Evolutionary conservation across 768 basidiomycete genomes (phyloP).

Genomic region (Mycena haematopus): DNA sequence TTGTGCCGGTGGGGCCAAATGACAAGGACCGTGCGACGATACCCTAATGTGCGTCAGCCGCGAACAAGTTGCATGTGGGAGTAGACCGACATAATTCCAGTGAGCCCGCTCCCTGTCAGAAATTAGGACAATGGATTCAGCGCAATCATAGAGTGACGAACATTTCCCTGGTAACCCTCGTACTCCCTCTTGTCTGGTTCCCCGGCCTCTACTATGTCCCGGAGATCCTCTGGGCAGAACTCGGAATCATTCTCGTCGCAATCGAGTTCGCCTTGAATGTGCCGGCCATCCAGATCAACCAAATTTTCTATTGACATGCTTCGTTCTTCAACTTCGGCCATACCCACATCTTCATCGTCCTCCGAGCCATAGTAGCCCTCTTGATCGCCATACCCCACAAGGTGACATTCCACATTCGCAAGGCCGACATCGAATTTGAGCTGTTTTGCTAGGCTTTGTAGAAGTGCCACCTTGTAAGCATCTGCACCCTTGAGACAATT

Average conservation of each 20-base stretch:
- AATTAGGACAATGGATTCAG: not conserved
- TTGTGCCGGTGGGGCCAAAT: conserved; percentile 7
- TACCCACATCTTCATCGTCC: conserved; percentile 6
- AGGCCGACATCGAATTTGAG: conserved; percentile 39
- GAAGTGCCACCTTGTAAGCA: conserved; percentile 35
- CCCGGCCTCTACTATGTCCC: conserved; percentile 22
- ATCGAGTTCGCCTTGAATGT: conserved; percentile 17
- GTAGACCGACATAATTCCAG: conserved; percentile 32
- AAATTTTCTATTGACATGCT: conserved; percentile 14
- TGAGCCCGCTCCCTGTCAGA: conserved; percentile 29
- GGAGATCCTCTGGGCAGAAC: conserved; percentile 20
- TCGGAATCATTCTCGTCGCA: conserved; percentile 24
- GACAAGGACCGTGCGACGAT: conserved; percentile 18
- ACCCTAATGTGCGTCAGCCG: conserved; percentile 4
- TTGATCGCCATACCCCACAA: conserved; percentile 5
- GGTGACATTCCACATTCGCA: conserved; percentile 35
- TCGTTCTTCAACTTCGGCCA: conserved; percentile 13
- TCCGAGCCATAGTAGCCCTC: not conserved
- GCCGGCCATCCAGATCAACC: conserved; percentile 12
- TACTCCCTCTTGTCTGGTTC: conserved; percentile 34
- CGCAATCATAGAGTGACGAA: conserved; percentile 20
- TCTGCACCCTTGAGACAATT: conserved; percentile 43
- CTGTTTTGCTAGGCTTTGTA: conserved; percentile 36
- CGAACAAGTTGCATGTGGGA: not conserved
- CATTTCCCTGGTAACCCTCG: conserved; percentile 38